Conservation (phyloP, 169 alveolate species). For the Eimeria falciformis region DNA sequence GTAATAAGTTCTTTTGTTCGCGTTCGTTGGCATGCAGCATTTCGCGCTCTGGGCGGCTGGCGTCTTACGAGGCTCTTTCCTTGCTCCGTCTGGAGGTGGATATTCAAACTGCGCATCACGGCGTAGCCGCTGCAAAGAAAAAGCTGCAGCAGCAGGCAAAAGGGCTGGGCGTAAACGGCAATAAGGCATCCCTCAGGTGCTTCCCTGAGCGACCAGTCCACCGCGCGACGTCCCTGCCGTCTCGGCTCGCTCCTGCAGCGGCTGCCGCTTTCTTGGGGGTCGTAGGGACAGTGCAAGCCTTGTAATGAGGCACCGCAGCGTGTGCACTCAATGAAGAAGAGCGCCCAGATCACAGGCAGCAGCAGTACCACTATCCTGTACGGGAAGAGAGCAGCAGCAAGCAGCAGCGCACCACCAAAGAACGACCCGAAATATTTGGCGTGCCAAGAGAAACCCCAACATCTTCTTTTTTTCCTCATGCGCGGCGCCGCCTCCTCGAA, state of each 20-base stretch:
- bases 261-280: constrained; percentile 24
- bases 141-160: constrained; percentile 49
- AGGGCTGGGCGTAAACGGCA: constrained; percentile 50
- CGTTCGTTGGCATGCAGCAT: too few relatives aligned
- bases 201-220: not conserved
- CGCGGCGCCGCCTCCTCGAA: too few relatives aligned
- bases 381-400: constrained; percentile 31
- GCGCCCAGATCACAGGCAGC: not conserved
- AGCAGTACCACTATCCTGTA: constrained; percentile 1
- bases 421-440: too few relatives aligned
- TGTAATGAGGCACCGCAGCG: not conserved
- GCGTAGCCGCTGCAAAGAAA: constrained; percentile 6
- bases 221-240: not conserved
- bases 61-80: constrained; percentile 16
- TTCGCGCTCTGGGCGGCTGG: not conserved
- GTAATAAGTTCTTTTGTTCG: too few relatives aligned
- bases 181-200: not conserved
- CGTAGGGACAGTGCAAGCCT: too few relatives aligned
- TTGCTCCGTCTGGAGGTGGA: constrained; percentile 7
- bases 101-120: not conserved
- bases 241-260: not conserved
- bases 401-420: constrained; percentile 19
- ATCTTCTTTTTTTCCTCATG: not conserved
- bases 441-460: too few relatives aligned
- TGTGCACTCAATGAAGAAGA: constrained; percentile 6